Conservation (phyloP, 768 basidiomycete species). For the Phlegmacium glaucopus region DNA sequence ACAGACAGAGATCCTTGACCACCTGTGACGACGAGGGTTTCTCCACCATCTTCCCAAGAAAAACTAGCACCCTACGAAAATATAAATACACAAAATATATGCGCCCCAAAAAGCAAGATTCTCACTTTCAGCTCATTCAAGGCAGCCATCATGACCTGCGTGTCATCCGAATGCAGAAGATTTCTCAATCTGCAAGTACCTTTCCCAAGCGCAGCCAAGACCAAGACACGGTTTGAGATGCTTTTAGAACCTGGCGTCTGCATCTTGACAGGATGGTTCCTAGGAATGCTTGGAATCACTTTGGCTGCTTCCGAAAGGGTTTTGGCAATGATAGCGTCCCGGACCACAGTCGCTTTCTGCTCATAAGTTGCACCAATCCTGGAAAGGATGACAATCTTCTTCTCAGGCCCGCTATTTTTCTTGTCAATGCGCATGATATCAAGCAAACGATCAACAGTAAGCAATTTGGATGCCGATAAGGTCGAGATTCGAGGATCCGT, state of each 20-base stretch:
- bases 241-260: conserved; percentile 95
- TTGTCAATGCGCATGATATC: conserved; percentile 98
- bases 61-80: conserved; percentile 77
- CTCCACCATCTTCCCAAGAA: conserved; percentile 94
- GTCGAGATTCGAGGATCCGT: conserved; percentile 73
- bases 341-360: conserved; percentile 83
- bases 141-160: conserved; percentile 98
- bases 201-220: conserved; percentile 86
- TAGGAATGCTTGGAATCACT: conserved; percentile 68
- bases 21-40: conserved; percentile 89
- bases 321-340: conserved; percentile 77
- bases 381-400: conserved; percentile 91
- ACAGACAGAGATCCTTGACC: conserved; percentile 77
- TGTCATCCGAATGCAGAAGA: conserved; percentile 94
- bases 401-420: conserved; percentile 90
- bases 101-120: neutral
- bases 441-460: conserved; percentile 78
- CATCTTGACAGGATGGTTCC: conserved; percentile 61
- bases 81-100: neutral
- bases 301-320: conserved; percentile 78
- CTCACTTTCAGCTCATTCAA: conserved; percentile 80
- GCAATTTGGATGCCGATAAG: conserved; percentile 64
- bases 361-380: conserved; percentile 92
- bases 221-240: conserved; percentile 91
- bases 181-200: conserved; percentile 90